phyloP scores from a whole-genome alignment of 202 grass and related monocot species.

The Zizania palustris region DNA sequence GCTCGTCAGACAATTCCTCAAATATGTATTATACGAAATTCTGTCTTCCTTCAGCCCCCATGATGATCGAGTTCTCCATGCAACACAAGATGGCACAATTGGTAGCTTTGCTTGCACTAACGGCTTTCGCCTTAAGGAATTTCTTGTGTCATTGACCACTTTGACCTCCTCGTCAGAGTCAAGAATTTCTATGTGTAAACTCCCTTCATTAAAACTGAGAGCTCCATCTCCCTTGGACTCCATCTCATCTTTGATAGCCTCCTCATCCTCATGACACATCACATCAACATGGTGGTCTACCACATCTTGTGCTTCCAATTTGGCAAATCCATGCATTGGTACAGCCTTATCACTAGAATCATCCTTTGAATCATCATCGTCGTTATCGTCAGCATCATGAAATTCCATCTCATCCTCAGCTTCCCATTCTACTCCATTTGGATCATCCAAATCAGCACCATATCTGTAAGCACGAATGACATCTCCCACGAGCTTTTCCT shows the following conservation, averaged over 20 bases:
- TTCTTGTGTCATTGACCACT: conserved; percentile 46
- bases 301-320: conserved; percentile 25
- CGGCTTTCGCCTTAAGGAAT: conserved; percentile 26
- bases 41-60: conserved; percentile 62
- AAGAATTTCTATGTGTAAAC: conserved; percentile 24
- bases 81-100: conserved; percentile 60
- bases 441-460: conserved; percentile 33
- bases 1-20: conserved; percentile 73
- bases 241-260: conserved; percentile 21
- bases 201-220: conserved; percentile 27
- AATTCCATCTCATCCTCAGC: conserved; percentile 49
- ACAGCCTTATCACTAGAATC: conserved; percentile 30
- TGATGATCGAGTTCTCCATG: conserved; percentile 69
- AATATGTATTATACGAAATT: conserved; percentile 69
- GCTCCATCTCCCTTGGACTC: background rate
- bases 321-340: conserved; percentile 15
- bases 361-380: background rate
- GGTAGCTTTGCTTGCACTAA: conserved; percentile 36
- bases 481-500: conserved; percentile 54
- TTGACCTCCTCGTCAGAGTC: conserved; percentile 57
- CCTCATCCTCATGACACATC: conserved; percentile 5
- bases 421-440: conserved; percentile 41
- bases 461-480: conserved; percentile 50
- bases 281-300: conserved; percentile 33
- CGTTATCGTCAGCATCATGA: background rate